These are phyloP conservation scores for Rosellinia necatrix DNA, from an alignment of 2,329 filamentous ascomycete genomes.

Conservation along the genomic window DNA sequence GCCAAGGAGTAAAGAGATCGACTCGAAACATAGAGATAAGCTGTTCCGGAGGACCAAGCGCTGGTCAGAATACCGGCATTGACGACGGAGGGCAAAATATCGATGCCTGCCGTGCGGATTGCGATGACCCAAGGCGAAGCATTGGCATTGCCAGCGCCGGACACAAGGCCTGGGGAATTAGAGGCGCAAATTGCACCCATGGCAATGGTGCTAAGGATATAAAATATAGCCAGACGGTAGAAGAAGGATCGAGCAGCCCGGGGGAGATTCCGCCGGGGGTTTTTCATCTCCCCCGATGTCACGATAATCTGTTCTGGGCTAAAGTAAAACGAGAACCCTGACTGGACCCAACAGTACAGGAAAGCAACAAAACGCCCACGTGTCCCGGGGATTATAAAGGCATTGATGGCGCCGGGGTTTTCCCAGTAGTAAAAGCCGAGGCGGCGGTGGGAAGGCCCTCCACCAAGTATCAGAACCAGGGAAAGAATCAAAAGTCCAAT, in stretches of 20 bases:
- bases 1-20: conserved; percentile 62
- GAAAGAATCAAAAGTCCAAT: background rate
- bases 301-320: background rate
- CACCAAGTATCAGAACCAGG: background rate
- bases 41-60: conserved; percentile 63
- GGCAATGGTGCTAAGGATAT: conserved; percentile 25
- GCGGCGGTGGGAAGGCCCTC: background rate
- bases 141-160: background rate
- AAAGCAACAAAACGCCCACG: background rate
- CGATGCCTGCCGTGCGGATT: conserved; percentile 61
- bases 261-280: background rate
- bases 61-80: conserved; percentile 65
- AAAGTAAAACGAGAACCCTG: background rate
- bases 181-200: conserved; percentile 24
- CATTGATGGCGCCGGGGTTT: background rate
- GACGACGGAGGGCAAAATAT: conserved; percentile 60
- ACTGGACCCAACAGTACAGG: background rate
- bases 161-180: conserved; percentile 7
- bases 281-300: background rate
- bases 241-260: background rate
- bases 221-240: conserved; percentile 17
- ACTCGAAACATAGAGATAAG: conserved; percentile 61
- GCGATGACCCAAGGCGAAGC: conserved; percentile 63
- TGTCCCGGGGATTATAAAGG: background rate
- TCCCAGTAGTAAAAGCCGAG: background rate